Conservation (phyloP, 139 green algal species). For the Coelastrella sp. region DNA sequence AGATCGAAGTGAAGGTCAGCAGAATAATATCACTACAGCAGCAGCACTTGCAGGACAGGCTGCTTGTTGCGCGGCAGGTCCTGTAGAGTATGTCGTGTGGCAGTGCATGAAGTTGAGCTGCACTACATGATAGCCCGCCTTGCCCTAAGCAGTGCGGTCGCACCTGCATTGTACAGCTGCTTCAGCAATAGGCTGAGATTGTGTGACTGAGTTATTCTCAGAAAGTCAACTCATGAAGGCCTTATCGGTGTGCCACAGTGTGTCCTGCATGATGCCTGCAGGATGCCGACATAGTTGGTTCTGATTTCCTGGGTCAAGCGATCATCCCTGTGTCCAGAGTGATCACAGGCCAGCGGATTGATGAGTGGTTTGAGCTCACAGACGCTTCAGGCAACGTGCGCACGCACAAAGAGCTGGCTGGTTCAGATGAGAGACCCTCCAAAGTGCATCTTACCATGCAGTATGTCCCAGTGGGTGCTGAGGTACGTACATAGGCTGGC, state of each 20-base stretch:
- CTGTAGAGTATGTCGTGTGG: no score
- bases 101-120: no score
- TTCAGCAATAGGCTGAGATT: no score
- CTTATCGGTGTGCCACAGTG: not conserved
- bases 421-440: not conserved
- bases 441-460: conserved; percentile 20
- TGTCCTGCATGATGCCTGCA: conserved; percentile 16
- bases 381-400: not conserved
- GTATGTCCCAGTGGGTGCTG: not conserved
- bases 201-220: no score
- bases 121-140: no score
- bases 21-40: not conserved
- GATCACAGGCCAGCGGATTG: not conserved
- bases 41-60: not conserved
- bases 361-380: not conserved
- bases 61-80: no score
- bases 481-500: not conserved
- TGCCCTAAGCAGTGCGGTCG: no score
- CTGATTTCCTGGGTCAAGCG: conserved; percentile 45
- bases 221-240: no score
- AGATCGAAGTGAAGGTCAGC: conserved; percentile 41
- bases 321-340: not conserved
- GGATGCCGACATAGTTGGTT: conserved; percentile 51
- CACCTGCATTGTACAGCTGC: no score
- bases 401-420: not conserved